These are phyloP conservation scores for Diaporthe citri DNA, from an alignment of 2,329 filamentous ascomycete genomes.

Conservation along the genomic window DNA sequence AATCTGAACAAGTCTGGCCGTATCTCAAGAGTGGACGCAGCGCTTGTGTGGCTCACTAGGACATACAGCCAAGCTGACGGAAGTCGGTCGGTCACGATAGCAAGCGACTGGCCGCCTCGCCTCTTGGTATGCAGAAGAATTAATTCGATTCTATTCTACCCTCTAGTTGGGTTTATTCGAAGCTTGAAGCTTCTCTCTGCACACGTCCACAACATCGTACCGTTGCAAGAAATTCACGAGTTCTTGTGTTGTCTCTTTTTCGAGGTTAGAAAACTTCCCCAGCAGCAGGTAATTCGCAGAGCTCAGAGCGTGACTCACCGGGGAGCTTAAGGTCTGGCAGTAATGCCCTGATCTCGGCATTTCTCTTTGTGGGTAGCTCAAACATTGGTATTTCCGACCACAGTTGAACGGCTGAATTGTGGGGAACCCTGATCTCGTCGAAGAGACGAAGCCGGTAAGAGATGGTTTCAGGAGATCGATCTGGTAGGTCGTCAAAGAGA, in stretches of 20 bases:
- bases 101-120: background rate
- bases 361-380: background rate
- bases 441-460: background rate
- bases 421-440: background rate
- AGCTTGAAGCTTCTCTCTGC: slow-evolving; percentile 1
- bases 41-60: background rate
- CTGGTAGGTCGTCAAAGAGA: slow-evolving; percentile 1
- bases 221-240: slow-evolving; percentile 6
- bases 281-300: background rate
- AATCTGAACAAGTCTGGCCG: background rate
- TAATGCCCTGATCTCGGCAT: slow-evolving; percentile 1
- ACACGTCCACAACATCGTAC: slow-evolving; percentile 10
- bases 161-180: background rate
- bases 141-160: background rate
- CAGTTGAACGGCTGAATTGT: slow-evolving; percentile 12
- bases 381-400: slow-evolving; percentile 19
- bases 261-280: background rate
- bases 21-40: background rate
- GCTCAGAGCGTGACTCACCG: background rate
- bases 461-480: slow-evolving; percentile 7
- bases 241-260: slow-evolving; percentile 12
- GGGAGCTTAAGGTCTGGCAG: slow-evolving; percentile 5
- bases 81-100: background rate
- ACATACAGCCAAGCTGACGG: background rate
- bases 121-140: background rate